Evolutionary conservation across 2,329 filamentous ascomycete genomes (phyloP), one percentile per base, ranked within the genome.

Genomic region (Claviceps maximensis): DNA sequence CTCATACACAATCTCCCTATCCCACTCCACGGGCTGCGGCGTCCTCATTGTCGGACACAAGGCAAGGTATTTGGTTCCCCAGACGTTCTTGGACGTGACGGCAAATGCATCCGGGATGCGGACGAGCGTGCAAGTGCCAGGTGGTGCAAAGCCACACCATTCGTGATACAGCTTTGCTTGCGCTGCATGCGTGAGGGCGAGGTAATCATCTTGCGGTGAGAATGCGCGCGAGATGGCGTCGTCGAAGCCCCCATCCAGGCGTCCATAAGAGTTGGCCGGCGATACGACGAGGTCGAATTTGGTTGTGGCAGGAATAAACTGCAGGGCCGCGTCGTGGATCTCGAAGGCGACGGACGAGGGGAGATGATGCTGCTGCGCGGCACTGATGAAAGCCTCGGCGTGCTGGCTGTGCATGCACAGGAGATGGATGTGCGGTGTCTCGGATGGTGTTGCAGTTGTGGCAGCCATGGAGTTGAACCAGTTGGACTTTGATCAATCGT

Each of bases 31-130:
- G 23, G 65, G 57, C 4, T 63, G 56, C 0, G 76, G 75, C 33
- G 68, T 60, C 19, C 74, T 66, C 76, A 79, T 79, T 0, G 76
- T 79, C 25, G 76, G 76, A 59, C 75, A 78, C 1, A 79, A 62
- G 4, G 71, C 74, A 1, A 79, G 55, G 54, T 69, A 73, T 2
- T 59, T 63, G 15, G 70, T 73, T 0, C 67, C 69, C 64, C 70
- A 74, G 1, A 59, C 54, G 49, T 75, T 74, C 15, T 57, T 58
- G 15, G 66, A 65, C 10, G 57, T 53, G 0, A 49, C 56, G 2
- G 57, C 53, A 27, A 73, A 67, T n/a, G 65, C 63, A 2, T 60
- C 59, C 0, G 73, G 73, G 9, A 78, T 69, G 12, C 62, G 59
- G 4, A 78, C 67, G 1, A 78, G 58, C 1, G 74, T 76, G 53